Percentiles rank a stretch among this genome's conserved stretches.
Evolutionary conservation across 1,284 basidiomycete species (phyloP).

Genomic region (Sanghuangporus sanghuang): DNA sequence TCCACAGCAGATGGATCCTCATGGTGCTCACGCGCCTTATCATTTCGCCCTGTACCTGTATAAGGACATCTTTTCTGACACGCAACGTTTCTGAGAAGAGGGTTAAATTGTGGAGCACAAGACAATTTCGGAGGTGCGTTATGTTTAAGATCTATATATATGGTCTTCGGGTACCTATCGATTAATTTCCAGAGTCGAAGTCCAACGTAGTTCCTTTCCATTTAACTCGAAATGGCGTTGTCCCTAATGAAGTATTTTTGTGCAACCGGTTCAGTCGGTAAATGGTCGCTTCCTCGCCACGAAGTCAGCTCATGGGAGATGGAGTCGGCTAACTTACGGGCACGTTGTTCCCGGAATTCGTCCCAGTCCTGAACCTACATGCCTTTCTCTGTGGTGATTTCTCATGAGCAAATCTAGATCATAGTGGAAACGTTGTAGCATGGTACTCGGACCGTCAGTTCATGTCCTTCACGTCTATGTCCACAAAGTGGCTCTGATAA

Average conservation of each 20-base stretch:
- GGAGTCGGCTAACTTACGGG: background rate
- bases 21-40: background rate
- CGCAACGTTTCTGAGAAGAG: background rate
- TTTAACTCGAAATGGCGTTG: background rate
- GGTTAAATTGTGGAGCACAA: background rate
- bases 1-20: background rate
- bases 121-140: too few relatives aligned
- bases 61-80: background rate
- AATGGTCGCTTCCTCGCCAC: background rate
- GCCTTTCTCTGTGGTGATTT: too few relatives aligned
- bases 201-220: background rate
- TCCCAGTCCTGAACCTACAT: too few relatives aligned
- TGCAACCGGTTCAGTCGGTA: background rate
- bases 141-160: too few relatives aligned
- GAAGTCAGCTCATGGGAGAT: background rate
- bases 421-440: too few relatives aligned
- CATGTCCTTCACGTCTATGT: too few relatives aligned
- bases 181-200: background rate
- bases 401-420: too few relatives aligned
- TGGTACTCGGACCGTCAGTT: too few relatives aligned
- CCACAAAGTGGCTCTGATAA: too few relatives aligned
- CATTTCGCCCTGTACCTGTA: background rate
- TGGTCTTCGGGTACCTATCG: background rate
- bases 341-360: background rate
- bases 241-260: background rate